phyloP scores from a whole-genome alignment of 257 asterid genomes.

The Knoxia roxburghii region DNA sequence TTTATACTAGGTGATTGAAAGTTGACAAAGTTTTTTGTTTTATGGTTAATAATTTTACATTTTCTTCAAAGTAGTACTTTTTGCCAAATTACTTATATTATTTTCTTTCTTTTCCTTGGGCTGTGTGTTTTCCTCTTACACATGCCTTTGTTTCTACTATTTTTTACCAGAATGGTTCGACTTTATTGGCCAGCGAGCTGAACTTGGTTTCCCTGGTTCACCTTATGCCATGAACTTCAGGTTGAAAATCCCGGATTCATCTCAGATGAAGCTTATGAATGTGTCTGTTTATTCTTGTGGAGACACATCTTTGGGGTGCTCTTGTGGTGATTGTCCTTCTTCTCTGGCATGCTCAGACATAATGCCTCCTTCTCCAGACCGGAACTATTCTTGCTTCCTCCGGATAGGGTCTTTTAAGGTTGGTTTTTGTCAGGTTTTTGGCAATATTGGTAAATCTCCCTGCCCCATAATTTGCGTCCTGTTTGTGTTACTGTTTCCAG shows the following conservation, averaged over 20 bases:
- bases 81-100: background rate
- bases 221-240: conserved; percentile 80
- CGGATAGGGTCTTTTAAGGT: conserved; percentile 76
- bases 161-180: conserved; percentile 77
- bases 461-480: too few species aligned
- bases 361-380: conserved; percentile 55
- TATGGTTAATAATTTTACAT: background rate
- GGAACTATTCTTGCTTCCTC: conserved; percentile 72
- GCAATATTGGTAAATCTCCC: too few species aligned
- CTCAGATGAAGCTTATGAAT: conserved; percentile 86
- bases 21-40: background rate
- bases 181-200: conserved; percentile 77
- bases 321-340: conserved; percentile 98
- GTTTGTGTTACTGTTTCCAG: too few species aligned
- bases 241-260: conserved; percentile 56
- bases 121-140: background rate
- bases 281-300: conserved; percentile 80
- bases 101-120: background rate
- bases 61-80: background rate
- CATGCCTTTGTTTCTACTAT: background rate
- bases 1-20: background rate
- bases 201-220: conserved; percentile 76
- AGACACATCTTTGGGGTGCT: conserved; percentile 91
- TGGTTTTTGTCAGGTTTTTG: background rate
- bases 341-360: conserved; percentile 66